Conservation (phyloP, 345 rosid genomes). For the Euclidium syriacum region DNA sequence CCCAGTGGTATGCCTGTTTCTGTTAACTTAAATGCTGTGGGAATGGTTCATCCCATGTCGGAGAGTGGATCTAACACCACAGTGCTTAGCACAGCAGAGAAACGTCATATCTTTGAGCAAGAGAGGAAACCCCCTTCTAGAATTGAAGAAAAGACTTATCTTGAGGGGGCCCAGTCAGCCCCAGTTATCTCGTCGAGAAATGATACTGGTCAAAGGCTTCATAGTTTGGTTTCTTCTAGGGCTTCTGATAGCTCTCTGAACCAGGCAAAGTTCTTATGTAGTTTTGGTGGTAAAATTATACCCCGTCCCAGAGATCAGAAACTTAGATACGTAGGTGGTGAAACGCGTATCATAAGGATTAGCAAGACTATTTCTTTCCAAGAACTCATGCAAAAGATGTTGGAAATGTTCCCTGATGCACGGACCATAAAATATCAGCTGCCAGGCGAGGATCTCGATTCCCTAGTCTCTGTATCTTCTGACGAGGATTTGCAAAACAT, state of each 20-base stretch:
- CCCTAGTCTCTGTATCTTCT: conserved; percentile 35
- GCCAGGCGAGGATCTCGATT: conserved; percentile 38
- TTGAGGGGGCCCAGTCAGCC: conserved; percentile 24
- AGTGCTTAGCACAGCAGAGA: conserved; percentile 16
- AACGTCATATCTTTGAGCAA: conserved; percentile 11
- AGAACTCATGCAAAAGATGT: conserved; percentile 28
- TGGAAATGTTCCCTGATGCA: conserved; percentile 29
- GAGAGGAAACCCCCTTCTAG: conserved; percentile 27
- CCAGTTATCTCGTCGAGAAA: conserved; percentile 15
- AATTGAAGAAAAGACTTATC: conserved; percentile 22
- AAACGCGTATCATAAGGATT: conserved; percentile 32
- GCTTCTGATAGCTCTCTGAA: conserved; percentile 28
- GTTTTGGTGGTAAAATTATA: conserved; percentile 35
- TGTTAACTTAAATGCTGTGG: conserved; percentile 22
- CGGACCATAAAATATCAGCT: conserved; percentile 31
- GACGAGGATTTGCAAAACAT: conserved; percentile 38
- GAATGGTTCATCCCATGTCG: conserved; percentile 24
- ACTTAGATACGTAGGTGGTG: conserved; percentile 37
- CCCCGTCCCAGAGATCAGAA: conserved; percentile 38
- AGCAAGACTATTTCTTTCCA: conserved; percentile 28
- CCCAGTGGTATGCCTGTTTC: conserved; percentile 25
- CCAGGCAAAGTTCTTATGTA: conserved; percentile 31
- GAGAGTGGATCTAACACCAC: conserved; percentile 19
- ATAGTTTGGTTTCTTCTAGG: conserved; percentile 22
- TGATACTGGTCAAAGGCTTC: conserved; percentile 20